A percentile compares a stretch with the other conserved stretches of the same genome.
phyloP scores from a whole-genome alignment of 2,329 filamentous ascomycete species.

The Tolypocladium sp. region DNA sequence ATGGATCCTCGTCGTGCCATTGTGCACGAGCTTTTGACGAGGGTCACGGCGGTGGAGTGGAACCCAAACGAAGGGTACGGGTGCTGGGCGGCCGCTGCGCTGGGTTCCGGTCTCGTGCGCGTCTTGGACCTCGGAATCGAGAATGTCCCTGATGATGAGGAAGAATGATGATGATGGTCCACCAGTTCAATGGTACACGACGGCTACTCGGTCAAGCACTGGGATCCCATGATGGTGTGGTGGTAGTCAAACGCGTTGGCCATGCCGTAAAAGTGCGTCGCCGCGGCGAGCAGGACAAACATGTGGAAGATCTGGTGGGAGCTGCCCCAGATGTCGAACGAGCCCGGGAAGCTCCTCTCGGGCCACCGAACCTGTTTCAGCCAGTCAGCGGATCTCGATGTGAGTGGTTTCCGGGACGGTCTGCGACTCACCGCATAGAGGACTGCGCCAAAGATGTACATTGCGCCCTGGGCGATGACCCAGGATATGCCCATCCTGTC shows the following conservation, averaged over 20 bases:
- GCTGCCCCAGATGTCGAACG: slow-evolving; percentile 83
- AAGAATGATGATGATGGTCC: slow-evolving; percentile 1
- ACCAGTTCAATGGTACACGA: slow-evolving; percentile 1
- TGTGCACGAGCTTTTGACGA: slow-evolving; percentile 53
- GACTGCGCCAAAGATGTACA: slow-evolving; percentile 80
- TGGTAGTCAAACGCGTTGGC: slow-evolving; percentile 79
- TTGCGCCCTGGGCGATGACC: slow-evolving; percentile 67
- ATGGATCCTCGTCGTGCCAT: slow-evolving; percentile 33
- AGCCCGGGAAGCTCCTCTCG: slow-evolving; percentile 67
- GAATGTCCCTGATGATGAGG: slow-evolving; percentile 6
- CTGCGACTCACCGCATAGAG: slow-evolving; percentile 65
- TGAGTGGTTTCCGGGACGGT: not conserved
- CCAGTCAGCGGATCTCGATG: not conserved
- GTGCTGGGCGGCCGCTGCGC: slow-evolving; percentile 57
- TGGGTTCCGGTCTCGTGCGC: slow-evolving; percentile 58
- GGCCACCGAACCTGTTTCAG: slow-evolving; percentile 60
- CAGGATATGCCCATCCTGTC: slow-evolving; percentile 71
- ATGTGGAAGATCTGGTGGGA: slow-evolving; percentile 97
- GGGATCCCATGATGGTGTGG: slow-evolving; percentile 50
- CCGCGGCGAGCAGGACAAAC: slow-evolving; percentile 74
- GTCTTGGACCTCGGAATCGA: slow-evolving; percentile 56
- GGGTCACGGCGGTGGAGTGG: slow-evolving; percentile 55
- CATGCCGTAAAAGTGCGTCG: slow-evolving; percentile 72
- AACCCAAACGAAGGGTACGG: slow-evolving; percentile 58
- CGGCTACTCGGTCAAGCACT: slow-evolving; percentile 27